Conservation (phyloP, 441 rosid species). For the Jatropha podagrica region DNA sequence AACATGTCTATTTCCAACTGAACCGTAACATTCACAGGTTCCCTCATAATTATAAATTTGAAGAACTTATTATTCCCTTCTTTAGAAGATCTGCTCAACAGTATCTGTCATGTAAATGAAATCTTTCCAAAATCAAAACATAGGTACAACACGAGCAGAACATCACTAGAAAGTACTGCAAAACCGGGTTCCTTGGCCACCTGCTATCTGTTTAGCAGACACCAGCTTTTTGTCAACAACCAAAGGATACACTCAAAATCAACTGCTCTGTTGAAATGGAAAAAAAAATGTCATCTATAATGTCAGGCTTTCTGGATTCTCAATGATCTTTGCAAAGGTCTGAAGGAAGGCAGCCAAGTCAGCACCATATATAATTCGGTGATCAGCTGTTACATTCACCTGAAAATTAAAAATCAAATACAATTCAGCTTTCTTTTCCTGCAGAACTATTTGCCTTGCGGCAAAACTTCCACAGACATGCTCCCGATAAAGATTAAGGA, state of each 20-base stretch:
- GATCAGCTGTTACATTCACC: slow-evolving; percentile 99
- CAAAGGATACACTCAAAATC: slow-evolving; percentile 5
- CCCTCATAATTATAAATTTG: slow-evolving; percentile 9
- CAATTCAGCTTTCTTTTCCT: slow-evolving; percentile 12
- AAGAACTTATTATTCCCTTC: slow-evolving; percentile 20
- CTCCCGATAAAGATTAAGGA: neutral
- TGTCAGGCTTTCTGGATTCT: slow-evolving; percentile 81
- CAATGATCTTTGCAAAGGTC: slow-evolving; percentile 87
- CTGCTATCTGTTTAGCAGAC: slow-evolving; percentile 16
- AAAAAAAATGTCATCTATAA: slow-evolving; percentile 37
- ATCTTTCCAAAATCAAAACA: slow-evolving; percentile 23
- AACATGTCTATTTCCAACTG: neutral
- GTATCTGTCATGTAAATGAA: slow-evolving; percentile 12
- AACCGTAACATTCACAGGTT: slow-evolving; percentile 4
- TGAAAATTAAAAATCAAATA: slow-evolving; percentile 32
- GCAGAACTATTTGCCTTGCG: neutral
- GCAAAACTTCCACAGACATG: neutral
- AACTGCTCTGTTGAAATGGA: slow-evolving; percentile 16
- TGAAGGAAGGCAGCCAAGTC: slow-evolving; percentile 92
- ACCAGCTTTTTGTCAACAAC: slow-evolving; percentile 9
- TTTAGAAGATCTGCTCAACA: slow-evolving; percentile 14
- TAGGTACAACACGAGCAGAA: slow-evolving; percentile 20
- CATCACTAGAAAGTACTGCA: slow-evolving; percentile 10
- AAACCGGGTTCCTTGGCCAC: slow-evolving; percentile 24
- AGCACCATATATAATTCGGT: slow-evolving; percentile 86